Conservation (phyloP, 441 rosid genomes). For the Eutrema salsugineum region DNA sequence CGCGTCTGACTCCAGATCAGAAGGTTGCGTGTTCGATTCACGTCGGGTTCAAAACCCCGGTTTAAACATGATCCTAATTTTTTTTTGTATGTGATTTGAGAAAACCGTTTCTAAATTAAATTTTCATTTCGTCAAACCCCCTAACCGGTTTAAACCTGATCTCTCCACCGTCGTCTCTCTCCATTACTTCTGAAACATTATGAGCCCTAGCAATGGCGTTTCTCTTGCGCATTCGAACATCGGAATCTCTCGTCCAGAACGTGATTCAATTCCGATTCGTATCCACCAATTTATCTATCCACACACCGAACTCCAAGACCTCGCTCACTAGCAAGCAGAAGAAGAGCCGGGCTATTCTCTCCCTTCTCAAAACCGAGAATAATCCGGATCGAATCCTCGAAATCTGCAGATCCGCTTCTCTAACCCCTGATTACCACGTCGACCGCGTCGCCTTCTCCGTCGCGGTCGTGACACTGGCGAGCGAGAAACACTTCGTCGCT, state of each 20-base stretch:
- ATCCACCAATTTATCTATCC: conserved; percentile 34
- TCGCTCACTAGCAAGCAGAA: conserved; percentile 48
- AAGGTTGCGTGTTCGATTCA: conserved; percentile 99
- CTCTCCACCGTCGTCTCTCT: conserved; percentile 13
- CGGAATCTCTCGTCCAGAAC: conserved; percentile 20
- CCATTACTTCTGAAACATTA: conserved; percentile 4
- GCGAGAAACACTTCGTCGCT: conserved; percentile 42
- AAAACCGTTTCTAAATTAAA: background rate
- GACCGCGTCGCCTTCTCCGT: conserved; percentile 67
- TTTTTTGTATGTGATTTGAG: background rate
- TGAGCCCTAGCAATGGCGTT: conserved; percentile 47
- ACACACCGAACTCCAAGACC: conserved; percentile 33
- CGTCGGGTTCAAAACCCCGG: conserved; percentile 57
- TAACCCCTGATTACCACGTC: conserved; percentile 52
- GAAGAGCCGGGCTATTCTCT: conserved; percentile 58
- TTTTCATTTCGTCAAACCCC: background rate
- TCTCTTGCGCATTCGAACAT: conserved; percentile 42
- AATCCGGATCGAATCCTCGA: conserved; percentile 70
- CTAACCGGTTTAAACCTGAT: conserved; percentile 30
- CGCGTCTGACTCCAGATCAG: conserved; percentile 99
- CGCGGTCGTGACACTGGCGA: conserved; percentile 58
- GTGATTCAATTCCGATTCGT: background rate
- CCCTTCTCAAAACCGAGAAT: conserved; percentile 60
- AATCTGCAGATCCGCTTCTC: conserved; percentile 64
- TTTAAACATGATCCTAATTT: background rate